Base-by-base conservation (phyloP, 345 rosid species). In the Citrus trifoliata region DNA sequence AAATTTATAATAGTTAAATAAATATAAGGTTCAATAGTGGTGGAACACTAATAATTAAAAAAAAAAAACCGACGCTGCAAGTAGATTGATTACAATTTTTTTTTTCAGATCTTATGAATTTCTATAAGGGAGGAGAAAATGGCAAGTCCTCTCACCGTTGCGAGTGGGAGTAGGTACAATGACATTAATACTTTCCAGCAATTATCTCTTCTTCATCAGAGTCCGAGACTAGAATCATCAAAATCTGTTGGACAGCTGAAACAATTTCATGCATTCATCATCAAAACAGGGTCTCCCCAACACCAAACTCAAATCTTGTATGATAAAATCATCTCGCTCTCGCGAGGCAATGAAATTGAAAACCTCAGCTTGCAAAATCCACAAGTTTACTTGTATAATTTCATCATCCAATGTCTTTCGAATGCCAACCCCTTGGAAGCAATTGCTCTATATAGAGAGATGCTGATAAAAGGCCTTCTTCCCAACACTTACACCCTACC, bases 401-500 rank as follows among this genome's bases (percentile, higher is more conserved):
- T 85, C 30, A 38, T 87, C 24, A 86, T 89, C 65, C 84, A 82
- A 78, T 80, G 76, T 48, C 81, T 87, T 7, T 65, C 60, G 40
- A 59, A 40, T 25, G 21, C 46, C 58, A 24, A 60, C 25, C 22
- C 83, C 22, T 61, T 79, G 4, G 78, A 83, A 70, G 79, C 85
- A 59, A 32, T 85, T 5, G 58, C 40, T 2, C 27, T 87, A 27
- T 87, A 80, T 64, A 60, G 61, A 33, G 85, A 86, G 66, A 84
- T 89, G 86, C 71, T 89, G 2, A 19, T 42, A 7, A 33, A 74
- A 51, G 86, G 86, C 28, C 80, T 87, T 19, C 9, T 66, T 38
- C 88, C 93, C 25, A 80, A 81, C 68, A 75, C 79, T 48, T 85
- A 85, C 73, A 89, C 89, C 2, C 21, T 86, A 2, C 90, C 90